A percentile compares a stretch with the other conserved stretches of the same genome.
phyloP scores from a whole-genome alignment of 371 early-diverging fungal genomes.

The Actinomucor elegans region DNA sequence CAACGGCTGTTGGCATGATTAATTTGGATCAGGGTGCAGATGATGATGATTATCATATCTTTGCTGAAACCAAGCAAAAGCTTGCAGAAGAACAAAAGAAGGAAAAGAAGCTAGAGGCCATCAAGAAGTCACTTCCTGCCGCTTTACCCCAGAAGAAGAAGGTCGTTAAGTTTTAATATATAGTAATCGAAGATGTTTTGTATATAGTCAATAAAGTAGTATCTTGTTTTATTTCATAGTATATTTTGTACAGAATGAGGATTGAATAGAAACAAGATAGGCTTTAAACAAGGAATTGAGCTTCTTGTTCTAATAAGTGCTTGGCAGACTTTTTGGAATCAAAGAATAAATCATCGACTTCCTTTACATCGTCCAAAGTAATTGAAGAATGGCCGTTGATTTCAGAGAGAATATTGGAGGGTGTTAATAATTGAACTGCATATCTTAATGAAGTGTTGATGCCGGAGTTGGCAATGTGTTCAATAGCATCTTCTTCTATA shows the following conservation, averaged over 20 bases:
- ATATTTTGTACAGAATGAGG: not conserved
- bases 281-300: conserved; percentile 37
- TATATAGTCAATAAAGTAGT: not conserved
- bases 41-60: conserved; percentile 78
- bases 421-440: conserved; percentile 97
- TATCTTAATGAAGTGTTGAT: conserved; percentile 88
- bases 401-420: conserved; percentile 82
- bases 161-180: conserved; percentile 24
- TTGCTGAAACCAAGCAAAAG: conserved; percentile 60
- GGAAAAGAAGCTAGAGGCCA: conserved; percentile 34
- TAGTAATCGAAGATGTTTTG: too few species aligned
- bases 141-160: conserved; percentile 8
- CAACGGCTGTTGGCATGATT: conserved; percentile 66
- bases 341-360: conserved; percentile 83
- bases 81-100: conserved; percentile 36
- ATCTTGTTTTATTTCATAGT: not conserved
- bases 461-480: conserved; percentile 80
- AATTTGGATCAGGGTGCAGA: conserved; percentile 76
- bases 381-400: conserved; percentile 84
- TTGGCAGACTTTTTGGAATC: conserved; percentile 90
- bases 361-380: conserved; percentile 81
- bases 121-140: conserved; percentile 4
- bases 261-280: too few species aligned
- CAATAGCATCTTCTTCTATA: conserved; percentile 74
- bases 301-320: conserved; percentile 49